Evolutionary conservation across 805 yeast species (phyloP).

Genomic region (Monosporozyma servazzii): DNA sequence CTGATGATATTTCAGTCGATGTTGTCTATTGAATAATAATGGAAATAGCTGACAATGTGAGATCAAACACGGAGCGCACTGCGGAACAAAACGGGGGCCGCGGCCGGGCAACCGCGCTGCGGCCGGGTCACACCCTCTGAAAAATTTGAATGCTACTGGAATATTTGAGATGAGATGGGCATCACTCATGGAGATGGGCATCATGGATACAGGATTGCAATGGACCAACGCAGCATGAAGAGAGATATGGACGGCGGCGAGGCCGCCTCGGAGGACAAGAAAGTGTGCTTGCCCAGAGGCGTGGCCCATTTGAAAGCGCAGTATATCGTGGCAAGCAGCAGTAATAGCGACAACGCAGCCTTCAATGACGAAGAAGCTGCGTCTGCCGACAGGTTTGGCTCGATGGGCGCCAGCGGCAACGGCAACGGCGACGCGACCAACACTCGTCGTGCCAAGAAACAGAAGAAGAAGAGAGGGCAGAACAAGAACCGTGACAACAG

Average conservation of each 20-base stretch:
- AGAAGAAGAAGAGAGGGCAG: conserved; percentile 60
- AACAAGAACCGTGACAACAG: conserved; percentile 72
- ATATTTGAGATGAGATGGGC: too few species aligned
- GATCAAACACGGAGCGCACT: too few species aligned
- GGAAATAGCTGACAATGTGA: too few species aligned
- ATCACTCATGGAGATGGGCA: too few species aligned
- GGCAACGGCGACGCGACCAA: conserved; percentile 31
- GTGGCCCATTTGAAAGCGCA: conserved; percentile 72
- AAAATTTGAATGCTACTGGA: too few species aligned
- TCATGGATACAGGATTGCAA: too few species aligned
- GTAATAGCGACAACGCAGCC: not conserved
- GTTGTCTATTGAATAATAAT: too few species aligned
- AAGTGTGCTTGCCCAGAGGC: conserved; percentile 37
- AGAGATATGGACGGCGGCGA: not conserved
- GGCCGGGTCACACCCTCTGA: too few species aligned
- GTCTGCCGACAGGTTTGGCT: conserved; percentile 31
- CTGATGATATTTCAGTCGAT: too few species aligned
- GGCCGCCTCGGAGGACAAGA: conserved; percentile 8
- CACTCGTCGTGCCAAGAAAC: conserved; percentile 26
- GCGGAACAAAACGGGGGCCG: too few species aligned
- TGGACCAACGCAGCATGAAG: not conserved
- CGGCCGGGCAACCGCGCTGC: too few species aligned
- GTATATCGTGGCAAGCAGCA: conserved; percentile 35
- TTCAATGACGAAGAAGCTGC: conserved; percentile 38
- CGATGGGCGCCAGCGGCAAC: conserved; percentile 18